Base-by-base conservation (phyloP, 306 rosid genomes). In the Lathyrus tuberosus region DNA sequence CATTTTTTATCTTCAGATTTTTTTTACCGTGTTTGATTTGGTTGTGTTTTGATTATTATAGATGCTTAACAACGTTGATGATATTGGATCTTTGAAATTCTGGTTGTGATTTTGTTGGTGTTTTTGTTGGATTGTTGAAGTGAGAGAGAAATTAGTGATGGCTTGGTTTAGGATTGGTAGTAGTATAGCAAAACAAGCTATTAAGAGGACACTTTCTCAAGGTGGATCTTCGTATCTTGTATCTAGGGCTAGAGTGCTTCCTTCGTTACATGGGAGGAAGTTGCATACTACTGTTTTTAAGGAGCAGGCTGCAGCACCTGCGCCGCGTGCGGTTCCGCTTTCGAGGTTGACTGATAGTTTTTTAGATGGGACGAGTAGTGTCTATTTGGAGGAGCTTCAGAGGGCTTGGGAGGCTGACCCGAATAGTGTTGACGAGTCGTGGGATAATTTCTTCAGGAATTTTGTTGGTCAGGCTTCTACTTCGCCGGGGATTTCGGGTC, bases 401-500 rank as follows among this genome's bases (percentile, higher is more conserved):
- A 86, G 99, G 84, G 96, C 96, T 14, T 94, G 99, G 99, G 99
- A 94, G 64, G 95, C 88, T 62, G 96, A 91, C 22, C 99, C 99
- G 8, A 83, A 70, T 33, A 94, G 99, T 67, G 96, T 94, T 5
- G 99, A 89, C 78, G 99, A 91, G 85, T 94, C 99, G 0, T 94
- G 97, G 97, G 97, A 94, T 78, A 94, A 94, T 79, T 94, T 94
- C 88, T 91, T 94, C 17, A 88, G 91, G 71, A 94, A 94, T 66
- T 94, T 94, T 57, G 97, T 94, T 63, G 95, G 99, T 11, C 97
- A 88, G 79, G 85, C 96, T 20, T 18, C 92, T 1, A 88, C 97
- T 1, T 87, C 96, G 3, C 97, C 99, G 1, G 99, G 96, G 64
- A 80, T 94, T 73, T 94, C 97, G 0, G 99, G 99, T 15, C 99